phyloP scores from a whole-genome alignment of 192 early-diverging fungal species.

The Dissophora ornata region DNA sequence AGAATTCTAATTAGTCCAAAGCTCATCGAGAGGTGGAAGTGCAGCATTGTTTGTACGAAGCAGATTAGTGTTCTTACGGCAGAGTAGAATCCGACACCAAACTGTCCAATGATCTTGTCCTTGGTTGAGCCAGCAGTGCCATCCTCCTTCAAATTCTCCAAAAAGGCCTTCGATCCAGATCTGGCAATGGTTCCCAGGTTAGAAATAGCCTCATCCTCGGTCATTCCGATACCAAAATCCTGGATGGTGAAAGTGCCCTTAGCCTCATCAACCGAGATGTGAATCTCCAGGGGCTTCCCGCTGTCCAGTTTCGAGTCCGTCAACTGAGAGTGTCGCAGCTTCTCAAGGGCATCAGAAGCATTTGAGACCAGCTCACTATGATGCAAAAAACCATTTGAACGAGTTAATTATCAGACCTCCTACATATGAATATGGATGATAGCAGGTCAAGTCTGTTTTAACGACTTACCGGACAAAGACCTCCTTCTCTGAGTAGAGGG shows the following conservation, averaged over 20 bases:
- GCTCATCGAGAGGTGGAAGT: no score
- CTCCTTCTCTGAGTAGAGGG: slow-evolving; percentile 74
- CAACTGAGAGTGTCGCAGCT: slow-evolving; percentile 66
- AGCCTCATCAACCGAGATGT: slow-evolving; percentile 64
- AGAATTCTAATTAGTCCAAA: no score
- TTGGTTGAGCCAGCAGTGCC: slow-evolving; percentile 53
- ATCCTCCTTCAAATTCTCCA: slow-evolving; percentile 69
- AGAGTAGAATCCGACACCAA: slow-evolving; percentile 82
- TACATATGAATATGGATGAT: no score
- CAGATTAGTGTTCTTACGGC: slow-evolving; percentile 42
- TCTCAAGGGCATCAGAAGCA: slow-evolving; percentile 73
- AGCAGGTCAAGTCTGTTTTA: not conserved
- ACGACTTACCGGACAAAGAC: slow-evolving; percentile 61
- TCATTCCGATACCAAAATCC: slow-evolving; percentile 89
- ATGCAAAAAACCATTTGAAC: not conserved
- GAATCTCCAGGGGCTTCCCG: slow-evolving; percentile 69
- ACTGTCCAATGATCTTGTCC: slow-evolving; percentile 86
- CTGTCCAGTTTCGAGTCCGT: slow-evolving; percentile 48
- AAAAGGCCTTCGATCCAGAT: slow-evolving; percentile 85
- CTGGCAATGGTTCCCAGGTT: slow-evolving; percentile 89
- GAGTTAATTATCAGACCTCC: no score
- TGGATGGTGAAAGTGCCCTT: slow-evolving; percentile 67
- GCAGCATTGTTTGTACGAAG: slow-evolving; percentile 25
- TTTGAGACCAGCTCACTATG: slow-evolving; percentile 71
- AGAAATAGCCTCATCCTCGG: slow-evolving; percentile 73